Evolutionary conservation across 371 early-diverging fungal genomes (phyloP).

Genomic region (Saksenaea vasiformis): DNA sequence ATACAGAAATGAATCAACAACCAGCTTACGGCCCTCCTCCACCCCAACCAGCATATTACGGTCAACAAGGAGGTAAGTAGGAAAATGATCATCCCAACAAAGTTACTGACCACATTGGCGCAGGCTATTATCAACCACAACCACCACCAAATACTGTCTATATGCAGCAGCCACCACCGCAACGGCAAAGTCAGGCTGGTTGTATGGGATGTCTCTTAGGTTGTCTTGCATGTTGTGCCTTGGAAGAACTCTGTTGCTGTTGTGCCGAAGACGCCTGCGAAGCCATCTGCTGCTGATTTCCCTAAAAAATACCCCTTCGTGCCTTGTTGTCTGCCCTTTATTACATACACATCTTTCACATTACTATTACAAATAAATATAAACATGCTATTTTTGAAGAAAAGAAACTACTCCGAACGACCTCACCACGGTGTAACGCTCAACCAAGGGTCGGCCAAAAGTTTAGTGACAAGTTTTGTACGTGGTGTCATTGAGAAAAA

Average conservation of each 20-base stretch:
- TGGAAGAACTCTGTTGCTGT: constrained; percentile 29
- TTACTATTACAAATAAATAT: not conserved
- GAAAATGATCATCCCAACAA: not conserved
- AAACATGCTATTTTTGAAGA: too few species aligned
- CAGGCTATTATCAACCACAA: constrained; percentile 27
- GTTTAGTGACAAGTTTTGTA: too few species aligned
- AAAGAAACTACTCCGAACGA: too few species aligned
- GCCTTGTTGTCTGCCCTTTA: not conserved
- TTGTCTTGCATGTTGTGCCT: constrained; percentile 28
- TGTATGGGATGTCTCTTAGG: constrained; percentile 24
- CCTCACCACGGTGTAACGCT: too few species aligned
- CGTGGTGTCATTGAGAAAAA: too few species aligned
- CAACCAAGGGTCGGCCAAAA: too few species aligned
- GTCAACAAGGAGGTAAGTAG: not conserved
- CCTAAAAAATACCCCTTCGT: not conserved
- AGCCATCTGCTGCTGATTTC: constrained; percentile 8
- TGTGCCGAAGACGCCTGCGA: constrained; percentile 23
- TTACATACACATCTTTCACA: not conserved
- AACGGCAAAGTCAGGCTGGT: constrained; percentile 10
- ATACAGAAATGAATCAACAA: constrained; percentile 15
- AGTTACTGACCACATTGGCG: not conserved
- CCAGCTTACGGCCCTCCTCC: constrained; percentile 18
- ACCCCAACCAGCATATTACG: constrained; percentile 23
- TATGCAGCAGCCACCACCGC: constrained; percentile 17
- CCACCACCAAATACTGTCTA: constrained; percentile 26